Conservation (phyloP, 164 flowering plant genomes). For the Amborella trichopoda region DNA sequence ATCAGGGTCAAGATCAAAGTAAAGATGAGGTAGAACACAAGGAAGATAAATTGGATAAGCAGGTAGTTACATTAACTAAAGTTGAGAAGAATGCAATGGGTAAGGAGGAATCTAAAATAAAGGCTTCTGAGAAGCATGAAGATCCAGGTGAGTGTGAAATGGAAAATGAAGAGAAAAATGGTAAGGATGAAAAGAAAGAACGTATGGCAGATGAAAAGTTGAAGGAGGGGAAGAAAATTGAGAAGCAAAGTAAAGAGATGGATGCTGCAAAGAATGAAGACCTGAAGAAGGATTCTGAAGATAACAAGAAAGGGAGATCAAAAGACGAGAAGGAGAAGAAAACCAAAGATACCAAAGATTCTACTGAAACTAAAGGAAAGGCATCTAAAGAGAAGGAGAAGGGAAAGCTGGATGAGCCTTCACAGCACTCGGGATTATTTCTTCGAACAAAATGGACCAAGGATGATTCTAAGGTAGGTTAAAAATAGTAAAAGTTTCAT, state of each 20-base stretch:
- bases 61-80: neutral
- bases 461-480: conserved; percentile 64
- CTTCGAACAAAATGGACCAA: conserved; percentile 56
- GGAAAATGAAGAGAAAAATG: conserved; percentile 11
- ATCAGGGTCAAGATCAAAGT: neutral
- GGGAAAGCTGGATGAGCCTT: conserved; percentile 62
- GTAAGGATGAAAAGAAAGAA: neutral
- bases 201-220: conserved; percentile 8
- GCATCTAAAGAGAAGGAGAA: conserved; percentile 49
- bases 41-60: neutral
- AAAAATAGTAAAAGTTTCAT: neutral
- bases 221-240: conserved; percentile 14
- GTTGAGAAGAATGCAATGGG: neutral
- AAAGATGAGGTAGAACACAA: neutral
- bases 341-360: conserved; percentile 28
- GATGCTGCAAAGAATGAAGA: conserved; percentile 10
- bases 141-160: conserved; percentile 9
- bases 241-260: conserved; percentile 5
- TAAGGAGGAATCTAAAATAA: neutral
- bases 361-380: conserved; percentile 30
- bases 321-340: conserved; percentile 45
- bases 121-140: neutral
- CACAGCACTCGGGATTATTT: conserved; percentile 74
- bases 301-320: conserved; percentile 21
- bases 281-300: conserved; percentile 20